These are phyloP conservation scores for Alternaria gansuensis DNA, from an alignment of 2,329 filamentous ascomycete species.

Conservation along the genomic window DNA sequence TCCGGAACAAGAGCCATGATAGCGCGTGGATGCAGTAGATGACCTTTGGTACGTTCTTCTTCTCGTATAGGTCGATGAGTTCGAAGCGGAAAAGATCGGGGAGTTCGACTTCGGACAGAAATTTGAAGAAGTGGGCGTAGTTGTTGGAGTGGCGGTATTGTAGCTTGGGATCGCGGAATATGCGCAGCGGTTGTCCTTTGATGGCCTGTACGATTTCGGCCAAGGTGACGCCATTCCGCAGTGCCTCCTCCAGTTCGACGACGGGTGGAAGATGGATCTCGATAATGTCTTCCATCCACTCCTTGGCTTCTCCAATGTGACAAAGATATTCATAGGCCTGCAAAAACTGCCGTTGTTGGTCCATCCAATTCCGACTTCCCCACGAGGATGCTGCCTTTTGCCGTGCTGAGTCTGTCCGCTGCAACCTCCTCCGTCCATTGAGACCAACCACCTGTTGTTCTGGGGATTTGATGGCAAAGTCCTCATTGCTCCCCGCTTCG, in stretches of 20 bases:
- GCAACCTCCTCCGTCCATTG: constrained; percentile 82
- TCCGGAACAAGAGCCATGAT: constrained; percentile 95
- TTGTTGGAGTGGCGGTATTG: constrained; percentile 98
- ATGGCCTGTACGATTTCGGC: constrained; percentile 93
- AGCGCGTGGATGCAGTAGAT: constrained; percentile 98
- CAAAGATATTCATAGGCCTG: constrained; percentile 98
- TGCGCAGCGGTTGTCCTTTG: constrained; percentile 76
- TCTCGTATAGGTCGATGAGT: constrained; percentile 96
- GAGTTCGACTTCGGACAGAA: constrained; percentile 87
- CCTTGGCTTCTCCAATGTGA: constrained; percentile 97
- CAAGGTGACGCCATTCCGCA: constrained; percentile 91
- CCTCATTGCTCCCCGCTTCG: constrained; percentile 76
- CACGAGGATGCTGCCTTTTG: constrained; percentile 68
- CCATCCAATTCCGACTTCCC: constrained; percentile 95
- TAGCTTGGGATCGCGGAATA: constrained; percentile 84
- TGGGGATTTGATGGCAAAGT: constrained; percentile 79
- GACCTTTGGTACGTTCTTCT: constrained; percentile 99
- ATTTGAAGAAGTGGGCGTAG: constrained; percentile 94
- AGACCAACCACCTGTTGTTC: constrained; percentile 89
- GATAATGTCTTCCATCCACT: constrained; percentile 96
- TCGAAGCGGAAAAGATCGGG: constrained; percentile 98
- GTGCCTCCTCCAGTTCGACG: constrained; percentile 88
- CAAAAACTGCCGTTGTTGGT: constrained; percentile 94
- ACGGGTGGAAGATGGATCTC: constrained; percentile 87
- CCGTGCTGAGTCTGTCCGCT: constrained; percentile 68